Conservation (phyloP, 2,329 filamentous ascomycete species). For the Dendryphion nanum region DNA sequence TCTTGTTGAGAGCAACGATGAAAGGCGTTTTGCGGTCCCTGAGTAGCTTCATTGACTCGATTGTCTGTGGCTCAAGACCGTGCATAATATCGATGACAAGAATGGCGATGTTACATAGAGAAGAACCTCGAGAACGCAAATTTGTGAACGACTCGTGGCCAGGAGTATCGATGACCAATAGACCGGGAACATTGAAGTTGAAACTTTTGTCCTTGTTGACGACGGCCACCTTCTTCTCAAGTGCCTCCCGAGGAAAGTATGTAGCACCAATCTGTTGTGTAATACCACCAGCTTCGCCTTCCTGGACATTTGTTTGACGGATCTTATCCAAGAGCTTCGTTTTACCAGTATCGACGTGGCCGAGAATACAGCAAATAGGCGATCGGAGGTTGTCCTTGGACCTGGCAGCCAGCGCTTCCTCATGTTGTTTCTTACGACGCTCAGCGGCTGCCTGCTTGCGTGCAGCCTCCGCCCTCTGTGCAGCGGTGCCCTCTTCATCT, state of each 20-base stretch:
- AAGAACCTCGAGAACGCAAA: conserved; percentile 92
- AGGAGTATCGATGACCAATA: conserved; percentile 95
- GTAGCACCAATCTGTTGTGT: conserved; percentile 99
- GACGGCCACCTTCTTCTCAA: conserved; percentile 87
- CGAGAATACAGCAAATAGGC: conserved; percentile 98
- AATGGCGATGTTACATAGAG: conserved; percentile 98
- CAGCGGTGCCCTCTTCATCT: conserved; percentile 73
- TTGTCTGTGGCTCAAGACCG: conserved; percentile 92
- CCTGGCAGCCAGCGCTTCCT: conserved; percentile 84
- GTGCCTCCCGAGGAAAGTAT: conserved; percentile 94
- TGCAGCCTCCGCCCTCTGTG: conserved; percentile 68
- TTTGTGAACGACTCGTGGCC: conserved; percentile 99
- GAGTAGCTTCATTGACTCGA: conserved; percentile 94
- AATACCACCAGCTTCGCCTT: conserved; percentile 98
- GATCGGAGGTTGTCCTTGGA: conserved; percentile 95
- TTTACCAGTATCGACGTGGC: conserved; percentile 99
- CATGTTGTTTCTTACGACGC: conserved; percentile 82
- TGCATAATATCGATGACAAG: conserved; percentile 99
- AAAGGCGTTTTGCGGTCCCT: conserved; percentile 95
- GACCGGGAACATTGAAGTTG: conserved; percentile 95
- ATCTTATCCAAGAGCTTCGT: conserved; percentile 99
- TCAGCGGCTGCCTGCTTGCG: conserved; percentile 87
- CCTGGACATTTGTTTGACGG: conserved; percentile 96
- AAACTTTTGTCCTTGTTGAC: conserved; percentile 89
- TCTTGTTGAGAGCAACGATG: conserved; percentile 99